These are phyloP conservation scores for Urtica urens DNA, from an alignment of 306 rosid species.

Conservation along the genomic window DNA sequence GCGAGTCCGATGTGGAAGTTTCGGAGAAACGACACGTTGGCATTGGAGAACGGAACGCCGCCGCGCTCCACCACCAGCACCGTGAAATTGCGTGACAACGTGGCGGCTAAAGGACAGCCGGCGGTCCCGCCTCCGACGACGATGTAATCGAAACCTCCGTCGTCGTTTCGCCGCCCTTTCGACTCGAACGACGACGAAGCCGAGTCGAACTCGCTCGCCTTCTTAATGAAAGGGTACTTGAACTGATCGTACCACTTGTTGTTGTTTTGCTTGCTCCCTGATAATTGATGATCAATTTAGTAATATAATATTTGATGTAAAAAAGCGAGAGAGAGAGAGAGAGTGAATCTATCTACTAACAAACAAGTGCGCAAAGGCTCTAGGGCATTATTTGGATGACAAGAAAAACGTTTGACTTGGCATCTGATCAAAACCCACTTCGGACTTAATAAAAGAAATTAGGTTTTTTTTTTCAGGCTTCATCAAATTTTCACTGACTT, in stretches of 20 bases:
- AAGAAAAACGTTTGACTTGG: too few relatives aligned
- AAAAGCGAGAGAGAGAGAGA: too few relatives aligned
- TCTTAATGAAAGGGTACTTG: conserved; percentile 53
- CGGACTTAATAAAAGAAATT: background rate
- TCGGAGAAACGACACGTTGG: conserved; percentile 51
- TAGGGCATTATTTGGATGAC: too few relatives aligned
- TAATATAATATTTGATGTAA: too few relatives aligned
- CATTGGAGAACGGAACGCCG: conserved; percentile 64
- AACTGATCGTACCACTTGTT: background rate
- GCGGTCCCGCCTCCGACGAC: conserved; percentile 91
- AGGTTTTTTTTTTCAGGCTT: too few relatives aligned
- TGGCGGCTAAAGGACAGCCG: conserved; percentile 93
- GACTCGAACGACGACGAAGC: conserved; percentile 37
- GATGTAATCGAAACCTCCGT: conserved; percentile 57
- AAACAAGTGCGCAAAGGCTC: background rate
- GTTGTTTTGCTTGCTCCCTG: background rate
- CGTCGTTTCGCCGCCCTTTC: conserved; percentile 11
- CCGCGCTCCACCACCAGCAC: conserved; percentile 83
- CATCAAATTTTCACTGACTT: too few relatives aligned
- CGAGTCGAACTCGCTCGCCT: conserved; percentile 64
- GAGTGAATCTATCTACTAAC: too few relatives aligned
- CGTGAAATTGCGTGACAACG: conserved; percentile 56
- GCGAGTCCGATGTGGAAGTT: conserved; percentile 71
- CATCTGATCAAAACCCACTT: background rate
- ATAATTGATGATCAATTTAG: too few relatives aligned